These are phyloP conservation scores for Aspergillus intermedius DNA, from an alignment of 2,329 filamentous ascomycete genomes.

Conservation along the genomic window DNA sequence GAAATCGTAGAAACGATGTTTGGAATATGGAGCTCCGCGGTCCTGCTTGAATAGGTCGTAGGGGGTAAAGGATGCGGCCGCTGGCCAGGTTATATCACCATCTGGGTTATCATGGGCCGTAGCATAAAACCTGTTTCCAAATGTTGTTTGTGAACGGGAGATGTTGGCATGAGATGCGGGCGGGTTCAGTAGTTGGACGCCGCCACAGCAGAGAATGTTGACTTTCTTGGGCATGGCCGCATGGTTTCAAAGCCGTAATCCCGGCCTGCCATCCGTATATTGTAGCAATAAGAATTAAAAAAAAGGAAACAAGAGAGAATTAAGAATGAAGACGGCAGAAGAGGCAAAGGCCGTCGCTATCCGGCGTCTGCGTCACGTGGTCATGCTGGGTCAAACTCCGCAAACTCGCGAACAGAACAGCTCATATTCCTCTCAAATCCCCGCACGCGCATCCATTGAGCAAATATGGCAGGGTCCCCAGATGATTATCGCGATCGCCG, in stretches of 20 bases:
- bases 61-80: slow-evolving; percentile 54
- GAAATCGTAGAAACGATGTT: slow-evolving; percentile 77
- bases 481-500: slow-evolving; percentile 16
- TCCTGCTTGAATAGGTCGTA: slow-evolving; percentile 76
- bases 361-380: neutral
- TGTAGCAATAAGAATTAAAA: neutral
- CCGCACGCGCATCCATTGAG: neutral
- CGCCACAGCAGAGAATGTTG: slow-evolving; percentile 31
- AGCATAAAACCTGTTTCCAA: slow-evolving; percentile 22
- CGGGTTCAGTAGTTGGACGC: slow-evolving; percentile 29
- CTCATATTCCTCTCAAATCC: neutral
- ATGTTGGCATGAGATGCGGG: slow-evolving; percentile 16
- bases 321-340: neutral
- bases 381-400: neutral
- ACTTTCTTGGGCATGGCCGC: slow-evolving; percentile 45
- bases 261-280: slow-evolving; percentile 1
- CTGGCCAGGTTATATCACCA: slow-evolving; percentile 36
- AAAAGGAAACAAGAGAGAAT: neutral
- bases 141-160: slow-evolving; percentile 1
- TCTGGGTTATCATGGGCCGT: slow-evolving; percentile 27
- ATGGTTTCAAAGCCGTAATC: slow-evolving; percentile 23
- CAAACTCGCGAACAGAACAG: neutral
- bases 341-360: neutral
- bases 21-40: slow-evolving; percentile 65
- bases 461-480: neutral